A percentile compares a stretch with the other conserved stretches of the same genome.
These are phyloP conservation scores for Populus hybrid DNA, from an alignment of 441 rosid species.

Conservation along the genomic window DNA sequence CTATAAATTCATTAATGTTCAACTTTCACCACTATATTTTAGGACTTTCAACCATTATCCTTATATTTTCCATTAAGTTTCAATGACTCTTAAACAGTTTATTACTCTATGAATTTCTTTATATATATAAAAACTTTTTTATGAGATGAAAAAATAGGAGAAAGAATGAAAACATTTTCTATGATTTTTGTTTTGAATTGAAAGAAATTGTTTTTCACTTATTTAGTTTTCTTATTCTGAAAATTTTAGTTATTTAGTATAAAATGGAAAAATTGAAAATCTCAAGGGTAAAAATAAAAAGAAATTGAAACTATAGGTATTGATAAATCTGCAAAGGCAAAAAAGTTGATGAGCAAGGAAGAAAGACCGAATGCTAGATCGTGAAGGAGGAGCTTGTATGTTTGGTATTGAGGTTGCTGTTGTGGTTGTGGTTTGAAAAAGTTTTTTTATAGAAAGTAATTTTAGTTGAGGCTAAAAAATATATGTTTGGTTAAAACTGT, in stretches of 20 bases:
- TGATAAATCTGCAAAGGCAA: not conserved
- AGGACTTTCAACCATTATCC: too few relatives aligned
- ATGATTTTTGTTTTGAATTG: not conserved
- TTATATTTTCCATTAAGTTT: too few relatives aligned
- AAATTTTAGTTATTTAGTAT: not conserved
- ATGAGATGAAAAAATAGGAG: not conserved
- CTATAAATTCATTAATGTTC: too few relatives aligned
- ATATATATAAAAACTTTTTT: too few relatives aligned
- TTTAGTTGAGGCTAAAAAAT: too few relatives aligned
- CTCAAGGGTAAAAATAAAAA: not conserved
- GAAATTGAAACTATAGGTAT: not conserved
- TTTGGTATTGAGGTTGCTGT: too few relatives aligned
- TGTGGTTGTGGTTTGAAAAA: too few relatives aligned
- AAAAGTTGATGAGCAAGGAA: not conserved
- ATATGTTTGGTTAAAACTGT: too few relatives aligned
- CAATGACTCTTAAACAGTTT: too few relatives aligned
- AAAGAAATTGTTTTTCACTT: not conserved
- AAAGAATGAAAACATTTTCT: not conserved
- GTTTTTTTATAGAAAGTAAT: too few relatives aligned
- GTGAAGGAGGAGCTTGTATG: too few relatives aligned
- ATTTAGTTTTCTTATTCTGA: not conserved
- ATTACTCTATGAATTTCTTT: too few relatives aligned
- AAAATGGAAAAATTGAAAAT: not conserved
- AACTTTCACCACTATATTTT: not conserved
- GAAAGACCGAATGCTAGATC: not conserved